Evolutionary conservation across 2,329 filamentous ascomycete genomes (phyloP).

Genomic region (Coleophoma crateriformis): DNA sequence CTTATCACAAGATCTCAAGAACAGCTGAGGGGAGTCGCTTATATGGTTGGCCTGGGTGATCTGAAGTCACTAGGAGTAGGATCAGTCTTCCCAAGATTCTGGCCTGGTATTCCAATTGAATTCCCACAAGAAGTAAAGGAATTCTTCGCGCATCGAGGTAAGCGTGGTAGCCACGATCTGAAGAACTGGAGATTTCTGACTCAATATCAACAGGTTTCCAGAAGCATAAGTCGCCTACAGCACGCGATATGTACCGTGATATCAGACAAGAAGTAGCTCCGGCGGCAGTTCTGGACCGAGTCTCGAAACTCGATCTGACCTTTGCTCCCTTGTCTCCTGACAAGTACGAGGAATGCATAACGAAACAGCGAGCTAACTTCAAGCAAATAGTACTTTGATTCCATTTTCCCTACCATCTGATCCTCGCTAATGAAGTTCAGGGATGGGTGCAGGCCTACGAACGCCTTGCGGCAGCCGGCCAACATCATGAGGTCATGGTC

Average conservation of each 20-base stretch:
- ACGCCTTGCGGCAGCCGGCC: conserved; percentile 25
- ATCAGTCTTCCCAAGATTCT: conserved; percentile 36
- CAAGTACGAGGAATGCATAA: conserved; percentile 32
- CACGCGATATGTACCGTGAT: conserved; percentile 34
- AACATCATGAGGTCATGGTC: conserved; percentile 34
- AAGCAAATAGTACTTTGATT: conserved; percentile 25
- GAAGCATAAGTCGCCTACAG: conserved; percentile 11
- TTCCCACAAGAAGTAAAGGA: conserved; percentile 27
- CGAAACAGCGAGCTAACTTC: conserved; percentile 32
- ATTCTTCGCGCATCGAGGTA: conserved; percentile 34
- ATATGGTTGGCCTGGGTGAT: conserved; percentile 15
- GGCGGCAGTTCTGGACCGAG: conserved; percentile 28
- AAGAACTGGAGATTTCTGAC: conserved; percentile 8
- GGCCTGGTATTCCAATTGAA: conserved; percentile 36
- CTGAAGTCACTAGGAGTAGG: conserved; percentile 20
- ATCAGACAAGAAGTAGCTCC: conserved; percentile 29
- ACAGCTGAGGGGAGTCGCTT: conserved; percentile 18
- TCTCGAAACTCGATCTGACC: conserved; percentile 27
- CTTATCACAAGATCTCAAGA: conserved; percentile 25
- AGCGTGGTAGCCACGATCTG: conserved; percentile 20
- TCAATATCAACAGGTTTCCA: conserved; percentile 13
- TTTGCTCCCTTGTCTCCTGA: conserved; percentile 30
- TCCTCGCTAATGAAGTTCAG: conserved; percentile 13
- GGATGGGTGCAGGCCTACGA: conserved; percentile 36
- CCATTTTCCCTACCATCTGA: not conserved